Conservation (phyloP, 805 yeast genomes). For the Maudiozyma turicensis region DNA sequence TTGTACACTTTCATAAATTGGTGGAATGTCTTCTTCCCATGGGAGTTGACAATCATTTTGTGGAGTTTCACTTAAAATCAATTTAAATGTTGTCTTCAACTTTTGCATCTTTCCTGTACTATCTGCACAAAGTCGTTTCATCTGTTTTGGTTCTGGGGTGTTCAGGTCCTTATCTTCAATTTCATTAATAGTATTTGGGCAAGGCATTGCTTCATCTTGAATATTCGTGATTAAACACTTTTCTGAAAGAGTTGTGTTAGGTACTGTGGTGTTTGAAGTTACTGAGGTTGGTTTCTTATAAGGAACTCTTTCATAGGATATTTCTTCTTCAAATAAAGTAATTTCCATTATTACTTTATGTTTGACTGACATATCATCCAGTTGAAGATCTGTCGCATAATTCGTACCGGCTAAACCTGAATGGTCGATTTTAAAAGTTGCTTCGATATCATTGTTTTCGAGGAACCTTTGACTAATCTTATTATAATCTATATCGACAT, state of each 20-base stretch:
- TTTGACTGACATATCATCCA: background rate
- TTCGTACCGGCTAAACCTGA: background rate
- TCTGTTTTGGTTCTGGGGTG: too few species aligned
- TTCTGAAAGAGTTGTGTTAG: background rate
- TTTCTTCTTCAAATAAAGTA: conserved; percentile 2
- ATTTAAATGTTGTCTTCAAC: background rate
- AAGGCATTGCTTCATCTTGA: background rate
- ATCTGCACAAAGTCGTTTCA: background rate
- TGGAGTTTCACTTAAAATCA: background rate
- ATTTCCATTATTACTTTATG: conserved; percentile 2
- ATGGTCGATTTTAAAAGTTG: background rate
- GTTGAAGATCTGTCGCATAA: background rate
- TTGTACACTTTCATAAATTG: background rate
- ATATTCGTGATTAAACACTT: background rate
- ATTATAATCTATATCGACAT: background rate
- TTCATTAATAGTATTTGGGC: too few species aligned
- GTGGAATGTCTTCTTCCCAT: conserved; percentile 3
- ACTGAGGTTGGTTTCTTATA: background rate
- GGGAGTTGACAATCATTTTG: background rate
- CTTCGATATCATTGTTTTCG: background rate
- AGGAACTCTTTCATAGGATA: background rate
- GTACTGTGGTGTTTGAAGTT: background rate
- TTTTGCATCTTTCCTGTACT: conserved; percentile 2
- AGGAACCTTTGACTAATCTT: background rate
- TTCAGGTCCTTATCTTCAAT: too few species aligned